Percentiles rank a stretch among this genome's conserved stretches.
Evolutionary conservation across 2,329 filamentous ascomycete species (phyloP).

Genomic region (Phialophora expanda): DNA sequence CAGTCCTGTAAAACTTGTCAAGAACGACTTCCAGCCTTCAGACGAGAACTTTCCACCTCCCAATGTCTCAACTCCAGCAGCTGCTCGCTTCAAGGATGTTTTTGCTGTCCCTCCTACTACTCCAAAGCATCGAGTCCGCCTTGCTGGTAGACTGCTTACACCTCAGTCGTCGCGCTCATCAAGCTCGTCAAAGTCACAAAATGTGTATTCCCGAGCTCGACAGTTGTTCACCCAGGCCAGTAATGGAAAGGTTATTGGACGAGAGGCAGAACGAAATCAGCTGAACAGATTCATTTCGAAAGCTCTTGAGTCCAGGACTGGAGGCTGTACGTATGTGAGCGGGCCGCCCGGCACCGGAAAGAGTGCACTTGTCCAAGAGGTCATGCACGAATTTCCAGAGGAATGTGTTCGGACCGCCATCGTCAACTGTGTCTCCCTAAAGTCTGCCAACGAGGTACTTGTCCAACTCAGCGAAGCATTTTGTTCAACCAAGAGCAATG

Average conservation of each 20-base stretch:
- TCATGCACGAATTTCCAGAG: constrained; percentile 66
- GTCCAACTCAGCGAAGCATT: constrained; percentile 75
- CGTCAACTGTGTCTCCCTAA: constrained; percentile 97
- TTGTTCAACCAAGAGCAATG: constrained; percentile 65
- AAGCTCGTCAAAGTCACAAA: constrained; percentile 69
- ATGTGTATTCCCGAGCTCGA: constrained; percentile 83
- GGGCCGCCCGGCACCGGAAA: constrained; percentile 96
- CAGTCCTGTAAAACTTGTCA: constrained; percentile 33
- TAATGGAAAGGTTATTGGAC: constrained; percentile 76
- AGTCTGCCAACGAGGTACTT: constrained; percentile 84
- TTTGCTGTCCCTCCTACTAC: constrained; percentile 74
- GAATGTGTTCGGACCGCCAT: constrained; percentile 70
- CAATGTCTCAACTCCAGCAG: constrained; percentile 56
- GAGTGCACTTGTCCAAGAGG: constrained; percentile 86
- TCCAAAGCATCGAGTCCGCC: constrained; percentile 81
- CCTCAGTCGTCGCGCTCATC: constrained; percentile 79
- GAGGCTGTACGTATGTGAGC: constrained; percentile 91
- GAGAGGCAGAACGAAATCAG: constrained; percentile 71
- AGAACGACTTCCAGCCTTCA: constrained; percentile 37
- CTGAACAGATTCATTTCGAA: constrained; percentile 71
- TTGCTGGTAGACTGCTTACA: constrained; percentile 74
- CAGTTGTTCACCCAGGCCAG: constrained; percentile 84
- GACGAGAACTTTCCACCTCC: constrained; percentile 52
- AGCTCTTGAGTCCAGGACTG: constrained; percentile 63
- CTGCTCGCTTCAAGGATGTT: constrained; percentile 78